phyloP scores from a whole-genome alignment of 352 stramenopile genomes.

The Pythium monospermum region DNA sequence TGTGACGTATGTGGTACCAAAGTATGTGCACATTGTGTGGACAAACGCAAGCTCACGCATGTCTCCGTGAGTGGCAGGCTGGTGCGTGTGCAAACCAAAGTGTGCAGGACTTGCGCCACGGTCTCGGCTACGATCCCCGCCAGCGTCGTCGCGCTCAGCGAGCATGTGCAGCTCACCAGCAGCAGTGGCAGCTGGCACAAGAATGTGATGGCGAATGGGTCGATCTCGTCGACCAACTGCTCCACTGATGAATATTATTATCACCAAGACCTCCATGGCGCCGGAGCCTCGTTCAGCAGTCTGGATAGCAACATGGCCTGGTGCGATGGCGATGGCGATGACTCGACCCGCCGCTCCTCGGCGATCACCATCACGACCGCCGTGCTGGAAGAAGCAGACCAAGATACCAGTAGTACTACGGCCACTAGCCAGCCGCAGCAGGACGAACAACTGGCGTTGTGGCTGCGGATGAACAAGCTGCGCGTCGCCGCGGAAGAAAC shows the following conservation, averaged over 20 bases:
- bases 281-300: too few relatives aligned
- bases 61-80: not conserved
- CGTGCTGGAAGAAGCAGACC: too few relatives aligned
- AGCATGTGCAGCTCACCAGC: not conserved
- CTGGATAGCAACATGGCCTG: too few relatives aligned
- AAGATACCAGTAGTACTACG: too few relatives aligned
- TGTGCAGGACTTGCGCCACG: slow-evolving; percentile 9
- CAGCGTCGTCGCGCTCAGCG: slow-evolving; percentile 1
- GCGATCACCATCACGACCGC: too few relatives aligned
- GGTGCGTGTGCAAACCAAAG: slow-evolving; percentile 2
- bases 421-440: too few relatives aligned
- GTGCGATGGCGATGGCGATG: too few relatives aligned
- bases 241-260: not conserved
- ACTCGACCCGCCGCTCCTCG: too few relatives aligned
- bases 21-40: slow-evolving; percentile 6
- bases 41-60: slow-evolving; percentile 13
- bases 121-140: slow-evolving; percentile 2
- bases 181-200: too few relatives aligned
- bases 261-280: too few relatives aligned
- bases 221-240: not conserved
- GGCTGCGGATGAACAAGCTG: slow-evolving; percentile 9
- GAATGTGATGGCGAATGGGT: not conserved
- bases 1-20: slow-evolving; percentile 9
- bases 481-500: slow-evolving; percentile 11
- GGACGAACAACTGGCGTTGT: slow-evolving; percentile 1